Evolutionary conservation across 2,329 filamentous ascomycete species (phyloP).

Genomic region (Diaporthe ampelina): DNA sequence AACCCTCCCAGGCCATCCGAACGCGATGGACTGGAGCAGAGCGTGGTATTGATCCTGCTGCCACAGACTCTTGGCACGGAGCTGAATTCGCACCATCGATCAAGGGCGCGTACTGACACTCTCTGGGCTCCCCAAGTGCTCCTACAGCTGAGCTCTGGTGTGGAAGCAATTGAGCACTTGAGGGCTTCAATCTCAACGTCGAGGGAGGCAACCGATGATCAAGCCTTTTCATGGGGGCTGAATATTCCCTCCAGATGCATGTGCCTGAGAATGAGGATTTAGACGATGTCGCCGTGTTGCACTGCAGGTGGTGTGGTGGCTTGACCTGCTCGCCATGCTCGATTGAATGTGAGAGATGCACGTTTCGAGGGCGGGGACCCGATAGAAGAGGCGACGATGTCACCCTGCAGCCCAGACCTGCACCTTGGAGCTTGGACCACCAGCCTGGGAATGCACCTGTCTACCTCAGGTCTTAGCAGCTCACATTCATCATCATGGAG

Average conservation of each 20-base stretch:
- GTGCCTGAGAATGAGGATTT: conserved; percentile 11
- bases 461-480: background rate
- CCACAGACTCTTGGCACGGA: conserved; percentile 8
- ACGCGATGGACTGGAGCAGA: background rate
- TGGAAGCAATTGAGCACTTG: background rate
- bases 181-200: background rate
- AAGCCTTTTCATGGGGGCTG: background rate
- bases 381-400: background rate
- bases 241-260: background rate
- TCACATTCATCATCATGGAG: accelerated
- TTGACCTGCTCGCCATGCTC: background rate
- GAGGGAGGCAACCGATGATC: conserved; percentile 15
- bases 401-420: conserved; percentile 12
- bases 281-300: background rate
- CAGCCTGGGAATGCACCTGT: background rate
- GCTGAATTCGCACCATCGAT: background rate
- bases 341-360: background rate
- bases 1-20: background rate
- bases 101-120: background rate
- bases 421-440: conserved; percentile 2
- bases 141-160: background rate
- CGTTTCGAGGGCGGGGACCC: background rate
- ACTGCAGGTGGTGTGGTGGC: conserved; percentile 2
- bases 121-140: background rate
- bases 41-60: background rate